Conservation (phyloP, 768 basidiomycete genomes). For the Leucogyrophana mollusca region DNA sequence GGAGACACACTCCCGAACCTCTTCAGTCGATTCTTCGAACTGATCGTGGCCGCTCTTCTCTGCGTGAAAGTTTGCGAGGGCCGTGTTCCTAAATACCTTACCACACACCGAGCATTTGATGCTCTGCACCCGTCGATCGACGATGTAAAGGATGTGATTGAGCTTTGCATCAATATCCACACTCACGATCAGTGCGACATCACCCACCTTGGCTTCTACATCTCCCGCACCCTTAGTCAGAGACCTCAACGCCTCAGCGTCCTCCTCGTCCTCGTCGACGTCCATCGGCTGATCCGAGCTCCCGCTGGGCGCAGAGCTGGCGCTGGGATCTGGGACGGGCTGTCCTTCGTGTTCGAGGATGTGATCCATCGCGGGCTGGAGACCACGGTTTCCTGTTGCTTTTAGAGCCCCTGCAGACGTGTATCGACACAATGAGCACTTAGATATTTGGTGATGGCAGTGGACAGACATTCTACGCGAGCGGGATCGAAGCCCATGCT, state of each 20-base stretch:
- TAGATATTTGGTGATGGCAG: conserved; percentile 7
- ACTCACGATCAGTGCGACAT: too few relatives aligned
- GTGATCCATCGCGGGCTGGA: conserved; percentile 92
- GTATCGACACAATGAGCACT: conserved; percentile 8
- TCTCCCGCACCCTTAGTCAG: conserved; percentile 41
- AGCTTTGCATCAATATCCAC: too few relatives aligned
- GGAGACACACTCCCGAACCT: conserved; percentile 44
- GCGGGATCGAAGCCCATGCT: conserved; percentile 86
- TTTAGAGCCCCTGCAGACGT: conserved; percentile 77
- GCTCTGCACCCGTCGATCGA: conserved; percentile 43
- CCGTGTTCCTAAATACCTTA: conserved; percentile 84
- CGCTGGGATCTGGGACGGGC: conserved; percentile 63
- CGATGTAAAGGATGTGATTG: neutral
- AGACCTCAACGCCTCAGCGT: conserved; percentile 58
- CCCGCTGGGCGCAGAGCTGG: conserved; percentile 30
- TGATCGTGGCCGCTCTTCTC: conserved; percentile 95
- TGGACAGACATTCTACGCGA: conserved; percentile 78
- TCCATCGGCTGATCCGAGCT: conserved; percentile 37
- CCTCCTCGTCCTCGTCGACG: conserved; percentile 70
- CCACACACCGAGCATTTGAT: conserved; percentile 84
- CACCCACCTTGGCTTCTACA: conserved; percentile 64
- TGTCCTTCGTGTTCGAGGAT: conserved; percentile 78
- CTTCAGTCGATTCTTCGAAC: conserved; percentile 94
- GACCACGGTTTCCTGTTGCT: conserved; percentile 77
- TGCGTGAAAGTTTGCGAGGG: conserved; percentile 88